These are phyloP conservation scores for Ormosia emarginata DNA, from an alignment of 306 rosid genomes.

Conservation along the genomic window DNA sequence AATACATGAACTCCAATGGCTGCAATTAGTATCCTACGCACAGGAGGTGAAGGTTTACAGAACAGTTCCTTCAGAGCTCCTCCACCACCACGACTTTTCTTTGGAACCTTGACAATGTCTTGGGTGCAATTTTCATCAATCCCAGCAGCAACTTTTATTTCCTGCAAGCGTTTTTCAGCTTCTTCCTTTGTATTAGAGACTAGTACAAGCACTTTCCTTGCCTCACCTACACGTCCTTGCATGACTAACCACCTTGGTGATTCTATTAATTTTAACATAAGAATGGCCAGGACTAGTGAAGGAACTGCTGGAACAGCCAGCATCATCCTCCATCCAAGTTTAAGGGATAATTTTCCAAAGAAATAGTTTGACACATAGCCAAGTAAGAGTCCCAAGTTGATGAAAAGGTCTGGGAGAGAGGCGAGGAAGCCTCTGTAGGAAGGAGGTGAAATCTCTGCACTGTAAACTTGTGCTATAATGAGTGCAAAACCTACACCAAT, in stretches of 20 bases:
- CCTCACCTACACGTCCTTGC: constrained; percentile 68
- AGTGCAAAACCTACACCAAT: constrained; percentile 72
- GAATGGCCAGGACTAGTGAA: constrained; percentile 42
- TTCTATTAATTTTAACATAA: constrained; percentile 53
- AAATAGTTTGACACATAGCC: constrained; percentile 61
- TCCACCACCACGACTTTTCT: constrained; percentile 13
- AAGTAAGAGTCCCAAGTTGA: constrained; percentile 54
- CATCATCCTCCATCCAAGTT: constrained; percentile 79
- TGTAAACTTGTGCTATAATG: constrained; percentile 56
- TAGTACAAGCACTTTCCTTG: constrained; percentile 34
- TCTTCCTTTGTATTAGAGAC: constrained; percentile 55
- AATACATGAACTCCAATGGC: constrained; percentile 64
- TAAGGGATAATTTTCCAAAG: constrained; percentile 39
- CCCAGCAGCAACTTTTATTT: constrained; percentile 59
- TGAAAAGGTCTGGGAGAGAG: constrained; percentile 55
- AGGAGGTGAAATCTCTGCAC: constrained; percentile 75
- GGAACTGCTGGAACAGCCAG: constrained; percentile 63
- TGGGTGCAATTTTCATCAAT: constrained; percentile 39
- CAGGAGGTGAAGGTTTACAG: constrained; percentile 42
- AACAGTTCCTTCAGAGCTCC: constrained; percentile 59
- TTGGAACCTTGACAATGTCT: constrained; percentile 28
- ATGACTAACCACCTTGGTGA: constrained; percentile 84
- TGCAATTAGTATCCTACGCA: constrained; percentile 56
- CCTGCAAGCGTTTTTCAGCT: constrained; percentile 48
- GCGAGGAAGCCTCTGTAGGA: constrained; percentile 49